Percentiles rank a stretch among this genome's conserved stretches.
phyloP scores from a whole-genome alignment of 352 stramenopile genomes.

The Phytopythium cucurbitacearum region DNA sequence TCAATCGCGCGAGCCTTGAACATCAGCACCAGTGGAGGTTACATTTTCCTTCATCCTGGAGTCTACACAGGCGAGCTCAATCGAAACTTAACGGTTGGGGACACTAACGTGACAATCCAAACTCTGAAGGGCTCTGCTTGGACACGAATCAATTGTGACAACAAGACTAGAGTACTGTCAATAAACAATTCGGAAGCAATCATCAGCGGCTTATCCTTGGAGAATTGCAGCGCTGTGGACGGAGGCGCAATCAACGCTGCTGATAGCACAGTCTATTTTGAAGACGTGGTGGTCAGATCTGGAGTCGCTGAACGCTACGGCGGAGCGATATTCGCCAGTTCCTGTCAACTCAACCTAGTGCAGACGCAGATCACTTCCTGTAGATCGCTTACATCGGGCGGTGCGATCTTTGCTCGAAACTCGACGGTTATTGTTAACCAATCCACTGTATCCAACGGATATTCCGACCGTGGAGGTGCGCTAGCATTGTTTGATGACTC shows the following conservation, averaged over 20 bases:
- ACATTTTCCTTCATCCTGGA: conserved; percentile 59
- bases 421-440: conserved; percentile 14
- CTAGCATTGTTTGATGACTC: conserved; percentile 11
- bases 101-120: conserved; percentile 22
- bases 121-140: conserved; percentile 45
- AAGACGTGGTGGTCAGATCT: conserved; percentile 19
- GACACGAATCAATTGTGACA: conserved; percentile 42
- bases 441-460: conserved; percentile 20
- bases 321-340: conserved; percentile 19
- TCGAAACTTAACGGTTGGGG: conserved; percentile 18
- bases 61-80: conserved; percentile 35
- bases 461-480: conserved; percentile 17
- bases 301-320: conserved; percentile 3
- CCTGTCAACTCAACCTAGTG: conserved; percentile 12
- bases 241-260: conserved; percentile 21
- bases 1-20: conserved; percentile 34
- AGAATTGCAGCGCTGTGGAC: conserved; percentile 18
- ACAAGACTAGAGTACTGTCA: conserved; percentile 9
- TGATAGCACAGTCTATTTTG: conserved; percentile 10
- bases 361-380: conserved; percentile 6
- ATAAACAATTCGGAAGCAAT: conserved; percentile 9
- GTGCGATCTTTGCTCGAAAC: conserved; percentile 19
- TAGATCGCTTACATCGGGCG: conserved; percentile 7
- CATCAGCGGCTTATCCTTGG: conserved; percentile 36
- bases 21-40: conserved; percentile 21